Percentiles rank a stretch among this genome's conserved stretches.
Evolutionary conservation across 2,329 filamentous ascomycete species (phyloP).

Genomic region (Penicillium sp.): DNA sequence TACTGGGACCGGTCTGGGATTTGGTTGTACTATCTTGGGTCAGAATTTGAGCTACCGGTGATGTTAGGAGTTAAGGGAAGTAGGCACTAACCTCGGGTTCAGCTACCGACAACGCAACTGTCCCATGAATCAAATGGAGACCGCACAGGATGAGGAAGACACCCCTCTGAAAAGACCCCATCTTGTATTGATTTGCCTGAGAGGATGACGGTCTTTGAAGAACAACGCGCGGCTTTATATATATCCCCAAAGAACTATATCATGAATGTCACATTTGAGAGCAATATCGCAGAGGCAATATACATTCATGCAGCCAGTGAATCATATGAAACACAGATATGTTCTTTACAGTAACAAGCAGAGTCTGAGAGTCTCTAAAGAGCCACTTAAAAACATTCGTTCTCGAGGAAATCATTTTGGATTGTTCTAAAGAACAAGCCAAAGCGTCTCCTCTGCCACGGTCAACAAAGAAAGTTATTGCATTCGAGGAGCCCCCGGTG

Average conservation of each 20-base stretch:
- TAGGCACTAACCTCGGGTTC: neutral
- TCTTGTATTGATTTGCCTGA: neutral
- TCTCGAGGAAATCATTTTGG: neutral
- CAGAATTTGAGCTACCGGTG: neutral
- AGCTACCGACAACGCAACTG: neutral
- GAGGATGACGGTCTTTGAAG: neutral
- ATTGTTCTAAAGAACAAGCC: neutral
- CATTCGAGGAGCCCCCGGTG: neutral
- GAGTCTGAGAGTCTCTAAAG: neutral
- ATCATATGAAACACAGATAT: constrained; percentile 2
- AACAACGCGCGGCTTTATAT: neutral
- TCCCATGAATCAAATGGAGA: neutral
- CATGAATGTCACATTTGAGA: neutral
- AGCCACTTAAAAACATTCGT: neutral
- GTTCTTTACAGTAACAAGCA: neutral
- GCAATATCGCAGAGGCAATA: neutral
- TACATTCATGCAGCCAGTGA: constrained; percentile 4
- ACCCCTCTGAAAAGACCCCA: neutral
- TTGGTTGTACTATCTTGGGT: neutral
- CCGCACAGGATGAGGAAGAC: neutral
- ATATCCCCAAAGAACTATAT: neutral
- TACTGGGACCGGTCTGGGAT: neutral
- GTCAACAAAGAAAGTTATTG: constrained; percentile 1
- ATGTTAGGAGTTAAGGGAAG: neutral
- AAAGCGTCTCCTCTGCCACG: neutral